Conservation (phyloP, 2,329 filamentous ascomycete genomes). For the Phoma sp. region DNA sequence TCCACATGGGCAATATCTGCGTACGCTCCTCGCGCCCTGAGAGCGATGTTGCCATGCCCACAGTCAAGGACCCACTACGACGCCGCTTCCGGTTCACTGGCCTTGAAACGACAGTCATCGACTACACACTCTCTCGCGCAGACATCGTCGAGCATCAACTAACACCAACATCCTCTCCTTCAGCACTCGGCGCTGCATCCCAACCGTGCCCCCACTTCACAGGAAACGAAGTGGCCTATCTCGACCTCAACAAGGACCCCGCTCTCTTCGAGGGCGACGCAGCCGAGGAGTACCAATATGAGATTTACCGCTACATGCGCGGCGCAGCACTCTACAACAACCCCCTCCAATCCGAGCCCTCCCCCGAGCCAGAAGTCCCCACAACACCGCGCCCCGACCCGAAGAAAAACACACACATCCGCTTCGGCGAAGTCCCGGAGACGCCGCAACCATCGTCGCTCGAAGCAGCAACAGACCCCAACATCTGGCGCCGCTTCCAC, state of each 20-base stretch:
- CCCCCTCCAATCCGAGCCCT: slow-evolving; percentile 41
- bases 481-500: slow-evolving; percentile 60
- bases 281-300: slow-evolving; percentile 60
- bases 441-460: not conserved
- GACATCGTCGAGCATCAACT: slow-evolving; percentile 47
- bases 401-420: slow-evolving; percentile 38
- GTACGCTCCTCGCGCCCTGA: slow-evolving; percentile 46
- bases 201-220: slow-evolving; percentile 7
- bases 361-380: slow-evolving; percentile 5
- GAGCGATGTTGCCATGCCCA: slow-evolving; percentile 34
- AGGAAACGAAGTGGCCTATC: slow-evolving; percentile 49
- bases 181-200: slow-evolving; percentile 2
- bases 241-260: slow-evolving; percentile 54
- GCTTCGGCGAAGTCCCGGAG: slow-evolving; percentile 24
- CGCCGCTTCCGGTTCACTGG: slow-evolving; percentile 59
- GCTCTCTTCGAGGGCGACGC: slow-evolving; percentile 56
- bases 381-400: slow-evolving; percentile 31
- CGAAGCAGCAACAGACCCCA: not conserved
- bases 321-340: slow-evolving; percentile 53
- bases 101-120: slow-evolving; percentile 69
- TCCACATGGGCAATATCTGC: slow-evolving; percentile 72
- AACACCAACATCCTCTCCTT: slow-evolving; percentile 20
- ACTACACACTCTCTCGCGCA: slow-evolving; percentile 71
- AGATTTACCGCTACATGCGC: slow-evolving; percentile 62
- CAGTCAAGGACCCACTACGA: slow-evolving; percentile 45